A percentile compares a stretch with the other conserved stretches of the same genome.
Conservation (phyloP, 2,329 filamentous ascomycete genomes). For the Penicillium polonicum region DNA sequence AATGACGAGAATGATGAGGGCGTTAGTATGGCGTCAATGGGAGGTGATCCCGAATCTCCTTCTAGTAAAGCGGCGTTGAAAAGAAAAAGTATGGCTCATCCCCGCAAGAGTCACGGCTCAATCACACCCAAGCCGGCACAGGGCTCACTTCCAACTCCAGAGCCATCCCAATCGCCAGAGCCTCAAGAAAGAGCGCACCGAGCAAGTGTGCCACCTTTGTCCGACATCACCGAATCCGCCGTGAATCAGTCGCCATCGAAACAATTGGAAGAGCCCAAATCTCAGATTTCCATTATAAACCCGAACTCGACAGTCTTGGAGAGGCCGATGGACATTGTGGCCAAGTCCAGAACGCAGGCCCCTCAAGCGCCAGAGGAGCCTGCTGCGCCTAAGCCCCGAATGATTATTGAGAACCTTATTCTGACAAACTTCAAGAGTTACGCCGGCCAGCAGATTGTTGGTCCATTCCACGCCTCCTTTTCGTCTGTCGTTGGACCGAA, state of each 20-base stretch:
- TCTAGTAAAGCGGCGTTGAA: conserved; percentile 63
- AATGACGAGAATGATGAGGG: conserved; percentile 29
- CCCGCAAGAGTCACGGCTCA: conserved; percentile 45
- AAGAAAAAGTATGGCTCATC: conserved; percentile 59
- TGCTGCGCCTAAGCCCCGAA: conserved; percentile 74
- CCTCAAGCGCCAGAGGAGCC: conserved; percentile 68
- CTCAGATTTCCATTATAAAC: conserved; percentile 63
- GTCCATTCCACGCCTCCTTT: conserved; percentile 94
- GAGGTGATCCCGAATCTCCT: conserved; percentile 54
- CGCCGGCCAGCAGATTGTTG: conserved; percentile 89
- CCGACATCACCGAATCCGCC: conserved; percentile 69
- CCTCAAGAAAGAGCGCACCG: conserved; percentile 39
- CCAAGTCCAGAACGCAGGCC: conserved; percentile 75
- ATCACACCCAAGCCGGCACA: conserved; percentile 39
- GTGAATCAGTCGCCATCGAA: conserved; percentile 61
- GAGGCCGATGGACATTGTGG: conserved; percentile 88
- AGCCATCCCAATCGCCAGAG: conserved; percentile 55
- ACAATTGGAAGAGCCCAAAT: conserved; percentile 44
- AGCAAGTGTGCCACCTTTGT: conserved; percentile 59
- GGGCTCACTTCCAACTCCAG: conserved; percentile 49
- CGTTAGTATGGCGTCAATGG: conserved; percentile 35
- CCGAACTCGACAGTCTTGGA: conserved; percentile 76
- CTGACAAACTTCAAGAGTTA: conserved; percentile 99
- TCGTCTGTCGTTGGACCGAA: conserved; percentile 98
- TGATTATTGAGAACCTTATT: conserved; percentile 88